Percentiles rank a stretch among this genome's conserved stretches.
phyloP scores from a whole-genome alignment of 768 basidiomycete genomes.

The Suillus discolor region DNA sequence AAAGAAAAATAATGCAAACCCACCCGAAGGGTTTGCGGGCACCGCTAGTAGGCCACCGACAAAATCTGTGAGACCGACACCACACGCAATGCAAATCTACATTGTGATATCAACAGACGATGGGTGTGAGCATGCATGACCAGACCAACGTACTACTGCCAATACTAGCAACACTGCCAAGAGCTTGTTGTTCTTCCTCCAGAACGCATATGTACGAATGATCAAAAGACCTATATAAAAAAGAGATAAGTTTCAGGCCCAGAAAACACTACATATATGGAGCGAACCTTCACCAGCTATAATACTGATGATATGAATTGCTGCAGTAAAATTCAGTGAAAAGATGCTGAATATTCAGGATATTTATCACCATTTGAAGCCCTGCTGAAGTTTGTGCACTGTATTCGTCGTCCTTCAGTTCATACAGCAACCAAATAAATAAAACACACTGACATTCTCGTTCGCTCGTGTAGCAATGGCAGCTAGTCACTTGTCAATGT shows the following conservation, averaged over 20 bases:
- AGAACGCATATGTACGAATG: conserved; percentile 6
- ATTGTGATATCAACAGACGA: neutral
- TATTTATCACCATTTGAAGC: conserved; percentile 4
- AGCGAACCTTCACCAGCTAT: conserved; percentile 1
- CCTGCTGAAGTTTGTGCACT: neutral
- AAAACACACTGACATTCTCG: neutral
- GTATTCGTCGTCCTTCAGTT: neutral
- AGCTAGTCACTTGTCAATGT: neutral
- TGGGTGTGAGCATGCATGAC: neutral
- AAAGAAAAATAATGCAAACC: neutral
- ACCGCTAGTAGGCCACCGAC: neutral
- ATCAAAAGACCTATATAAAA: neutral
- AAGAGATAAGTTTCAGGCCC: neutral
- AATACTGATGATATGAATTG: conserved; percentile 3
- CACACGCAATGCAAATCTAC: neutral
- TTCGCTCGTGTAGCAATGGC: neutral
- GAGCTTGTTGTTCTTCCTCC: conserved; percentile 6
- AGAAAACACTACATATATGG: neutral
- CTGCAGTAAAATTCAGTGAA: neutral
- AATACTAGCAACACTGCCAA: neutral
- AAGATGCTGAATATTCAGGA: neutral
- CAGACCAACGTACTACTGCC: conserved; percentile 1
- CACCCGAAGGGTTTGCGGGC: neutral
- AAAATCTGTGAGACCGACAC: neutral
- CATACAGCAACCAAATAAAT: neutral